These are phyloP conservation scores for Rhizoclosmatium sp. DNA, from an alignment of 192 early-diverging fungal genomes.

Conservation along the genomic window DNA sequence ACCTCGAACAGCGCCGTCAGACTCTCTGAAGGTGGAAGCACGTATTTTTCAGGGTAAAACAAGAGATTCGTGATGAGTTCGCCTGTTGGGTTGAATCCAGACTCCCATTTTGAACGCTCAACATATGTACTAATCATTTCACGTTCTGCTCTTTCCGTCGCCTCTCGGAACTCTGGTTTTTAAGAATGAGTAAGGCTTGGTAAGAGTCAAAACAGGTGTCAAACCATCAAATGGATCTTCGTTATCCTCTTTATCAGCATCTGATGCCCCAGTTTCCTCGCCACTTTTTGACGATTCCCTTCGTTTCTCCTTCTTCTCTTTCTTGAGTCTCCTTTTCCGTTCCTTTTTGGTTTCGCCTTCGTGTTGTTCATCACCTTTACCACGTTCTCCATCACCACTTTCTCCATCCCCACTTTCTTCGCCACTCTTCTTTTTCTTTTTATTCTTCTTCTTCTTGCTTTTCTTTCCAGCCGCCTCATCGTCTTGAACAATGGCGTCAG, in stretches of 20 bases:
- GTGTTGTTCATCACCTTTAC: not conserved
- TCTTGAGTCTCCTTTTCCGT: not conserved
- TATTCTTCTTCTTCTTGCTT: constrained; percentile 16
- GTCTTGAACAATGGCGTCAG: not conserved
- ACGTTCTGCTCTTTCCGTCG: constrained; percentile 24
- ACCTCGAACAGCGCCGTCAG: constrained; percentile 33
- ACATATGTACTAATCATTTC: constrained; percentile 39
- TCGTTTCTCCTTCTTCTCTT: not conserved
- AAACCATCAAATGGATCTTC: constrained; percentile 26
- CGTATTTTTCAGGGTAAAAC: constrained; percentile 35
- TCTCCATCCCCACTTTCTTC: not conserved
- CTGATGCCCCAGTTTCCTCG: not conserved
- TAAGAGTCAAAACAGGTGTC: not conserved
- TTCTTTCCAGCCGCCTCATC: not conserved
- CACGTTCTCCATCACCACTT: not conserved
- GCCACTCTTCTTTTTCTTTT: constrained; percentile 4
- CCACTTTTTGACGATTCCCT: not conserved
- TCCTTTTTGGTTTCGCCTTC: not conserved
- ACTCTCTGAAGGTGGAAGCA: constrained; percentile 25
- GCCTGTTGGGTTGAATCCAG: not conserved
- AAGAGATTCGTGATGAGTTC: constrained; percentile 17
- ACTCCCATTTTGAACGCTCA: constrained; percentile 27
- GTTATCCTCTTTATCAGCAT: constrained; percentile 38
- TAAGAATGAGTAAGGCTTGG: not conserved
- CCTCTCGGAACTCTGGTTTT: constrained; percentile 29